Evolutionary conservation across 2,329 filamentous ascomycete genomes (phyloP).

Genomic region (Alternaria alternata): DNA sequence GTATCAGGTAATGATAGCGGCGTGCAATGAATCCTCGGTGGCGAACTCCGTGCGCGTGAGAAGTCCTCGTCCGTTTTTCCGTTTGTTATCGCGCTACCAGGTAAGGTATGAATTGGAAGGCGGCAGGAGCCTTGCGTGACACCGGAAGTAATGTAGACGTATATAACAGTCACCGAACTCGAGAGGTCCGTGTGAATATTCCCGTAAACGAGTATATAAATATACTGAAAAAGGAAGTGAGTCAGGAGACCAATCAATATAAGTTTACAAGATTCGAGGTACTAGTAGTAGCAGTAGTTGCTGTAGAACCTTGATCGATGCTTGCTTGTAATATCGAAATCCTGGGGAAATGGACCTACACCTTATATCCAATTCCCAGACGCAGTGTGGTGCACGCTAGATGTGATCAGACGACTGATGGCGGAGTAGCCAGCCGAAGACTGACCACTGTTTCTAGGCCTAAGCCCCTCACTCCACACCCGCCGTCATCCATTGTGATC

Average conservation of each 20-base stretch:
- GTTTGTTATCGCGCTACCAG: not conserved
- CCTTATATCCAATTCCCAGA: conserved; percentile 8
- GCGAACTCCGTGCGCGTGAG: not conserved
- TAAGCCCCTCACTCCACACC: not conserved
- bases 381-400: conserved; percentile 6
- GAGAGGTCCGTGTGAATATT: not conserved
- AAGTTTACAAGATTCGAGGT: not conserved
- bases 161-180: not conserved
- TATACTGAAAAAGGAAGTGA: conserved; percentile 1
- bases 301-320: not conserved
- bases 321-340: not conserved
- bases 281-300: not conserved
- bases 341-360: not conserved
- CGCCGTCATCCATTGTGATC: not conserved
- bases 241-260: not conserved
- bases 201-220: not conserved
- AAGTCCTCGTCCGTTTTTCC: not conserved
- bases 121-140: not conserved
- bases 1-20: not conserved
- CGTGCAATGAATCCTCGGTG: not conserved
- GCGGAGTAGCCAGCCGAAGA: conserved; percentile 3
- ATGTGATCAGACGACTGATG: conserved; percentile 6
- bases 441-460: conserved; percentile 4
- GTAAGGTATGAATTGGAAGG: not conserved
- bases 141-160: not conserved